These are phyloP conservation scores for Pyrus hybrid DNA, from an alignment of 331 rosid species.

Conservation along the genomic window DNA sequence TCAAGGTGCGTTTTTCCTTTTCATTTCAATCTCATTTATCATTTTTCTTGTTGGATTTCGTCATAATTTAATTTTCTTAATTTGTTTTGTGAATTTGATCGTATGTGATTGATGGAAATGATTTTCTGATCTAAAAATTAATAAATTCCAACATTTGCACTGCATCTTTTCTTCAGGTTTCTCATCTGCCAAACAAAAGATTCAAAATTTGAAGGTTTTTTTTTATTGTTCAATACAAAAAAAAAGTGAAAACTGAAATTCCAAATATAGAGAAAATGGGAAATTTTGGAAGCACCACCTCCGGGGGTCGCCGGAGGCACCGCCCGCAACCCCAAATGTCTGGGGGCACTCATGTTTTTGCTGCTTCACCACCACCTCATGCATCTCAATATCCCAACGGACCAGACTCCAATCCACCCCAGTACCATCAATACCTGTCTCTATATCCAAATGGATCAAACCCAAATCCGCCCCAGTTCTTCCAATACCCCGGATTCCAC, in stretches of 20 bases:
- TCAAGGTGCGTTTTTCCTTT: not conserved
- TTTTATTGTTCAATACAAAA: not conserved
- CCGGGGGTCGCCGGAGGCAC: conserved; percentile 19
- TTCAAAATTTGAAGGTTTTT: not conserved
- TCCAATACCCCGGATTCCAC: conserved; percentile 14
- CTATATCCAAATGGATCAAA: conserved; percentile 6
- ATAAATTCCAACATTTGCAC: not conserved
- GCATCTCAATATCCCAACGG: conserved; percentile 14
- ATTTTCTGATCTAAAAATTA: not conserved
- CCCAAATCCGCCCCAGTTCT: conserved; percentile 13
- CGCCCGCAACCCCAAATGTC: conserved; percentile 6
- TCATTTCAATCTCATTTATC: not conserved
- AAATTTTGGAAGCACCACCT: conserved; percentile 15
- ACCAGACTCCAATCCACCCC: conserved; percentile 12
- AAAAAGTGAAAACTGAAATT: not conserved
- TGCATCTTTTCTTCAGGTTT: not conserved
- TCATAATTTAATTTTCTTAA: not conserved
- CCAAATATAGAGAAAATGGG: conserved; percentile 18
- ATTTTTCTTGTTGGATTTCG: not conserved
- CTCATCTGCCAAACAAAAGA: not conserved
- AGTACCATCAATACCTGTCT: conserved; percentile 8
- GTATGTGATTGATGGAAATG: not conserved
- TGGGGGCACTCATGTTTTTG: not conserved
- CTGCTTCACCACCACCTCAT: conserved; percentile 15
- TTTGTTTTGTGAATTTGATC: not conserved